Evolutionary conservation across 176 grass and related monocot genomes (phyloP).

Genomic region (Carex littledalei): DNA sequence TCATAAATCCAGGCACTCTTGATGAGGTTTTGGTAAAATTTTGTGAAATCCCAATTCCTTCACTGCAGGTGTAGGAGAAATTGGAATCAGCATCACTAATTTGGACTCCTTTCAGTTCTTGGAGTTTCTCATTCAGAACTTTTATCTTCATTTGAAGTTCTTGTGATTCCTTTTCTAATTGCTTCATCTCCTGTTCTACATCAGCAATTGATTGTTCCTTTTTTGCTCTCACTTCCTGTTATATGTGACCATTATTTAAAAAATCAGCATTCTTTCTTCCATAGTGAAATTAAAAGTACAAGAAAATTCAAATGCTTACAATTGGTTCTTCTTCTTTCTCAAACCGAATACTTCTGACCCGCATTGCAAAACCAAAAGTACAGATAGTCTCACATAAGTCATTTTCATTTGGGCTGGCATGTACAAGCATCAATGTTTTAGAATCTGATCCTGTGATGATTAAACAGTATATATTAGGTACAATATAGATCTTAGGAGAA

Average conservation of each 20-base stretch:
- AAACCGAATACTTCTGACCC: conserved; percentile 73
- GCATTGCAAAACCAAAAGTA: conserved; percentile 83
- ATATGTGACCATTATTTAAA: background rate
- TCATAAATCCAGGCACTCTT: conserved; percentile 80
- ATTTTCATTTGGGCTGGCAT: conserved; percentile 81
- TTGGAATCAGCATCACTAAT: conserved; percentile 23
- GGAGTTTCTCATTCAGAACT: conserved; percentile 46
- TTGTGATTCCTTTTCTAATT: conserved; percentile 72
- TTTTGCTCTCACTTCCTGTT: conserved; percentile 61
- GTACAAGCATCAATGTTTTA: conserved; percentile 94
- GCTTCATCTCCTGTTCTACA: conserved; percentile 39
- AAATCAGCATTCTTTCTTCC: background rate
- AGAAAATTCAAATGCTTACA: conserved; percentile 39
- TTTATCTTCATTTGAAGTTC: conserved; percentile 55
- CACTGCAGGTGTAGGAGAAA: conserved; percentile 28
- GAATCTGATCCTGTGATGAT: conserved; percentile 72
- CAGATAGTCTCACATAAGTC: conserved; percentile 92
- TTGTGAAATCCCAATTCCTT: conserved; percentile 37
- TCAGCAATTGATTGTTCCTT: conserved; percentile 52
- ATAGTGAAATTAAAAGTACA: conserved; percentile 8
- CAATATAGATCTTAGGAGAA: conserved; percentile 14
- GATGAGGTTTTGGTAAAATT: conserved; percentile 34
- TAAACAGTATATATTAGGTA: conserved; percentile 24
- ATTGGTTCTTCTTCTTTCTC: conserved; percentile 68
- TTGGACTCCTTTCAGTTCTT: conserved; percentile 39